Base-by-base conservation (phyloP, 1,139 yeast species). In the Eremothecium gossypii region DNA sequence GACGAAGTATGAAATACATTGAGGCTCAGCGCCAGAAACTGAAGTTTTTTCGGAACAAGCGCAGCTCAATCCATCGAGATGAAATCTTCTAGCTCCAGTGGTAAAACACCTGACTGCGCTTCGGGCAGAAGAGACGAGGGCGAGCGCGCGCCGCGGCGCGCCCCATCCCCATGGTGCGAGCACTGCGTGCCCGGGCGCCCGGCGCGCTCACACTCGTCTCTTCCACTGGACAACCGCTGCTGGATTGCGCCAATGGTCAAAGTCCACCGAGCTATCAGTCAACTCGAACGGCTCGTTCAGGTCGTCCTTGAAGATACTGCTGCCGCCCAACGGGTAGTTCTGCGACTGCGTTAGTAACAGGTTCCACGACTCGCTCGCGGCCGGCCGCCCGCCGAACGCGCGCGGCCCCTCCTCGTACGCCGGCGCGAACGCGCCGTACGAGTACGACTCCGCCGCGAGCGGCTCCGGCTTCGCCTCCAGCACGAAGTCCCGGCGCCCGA, bases 221-320 rank as follows among this genome's bases (percentile, higher is more conserved):
- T 41, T 30, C 39, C 44, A 41, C 33, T 35, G 39, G 28, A 33
- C 44, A 61, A 64, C 62, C 68, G 51, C 68, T 57, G 62, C 68
- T 64, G 68, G 68, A 64, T 64, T 63, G 62, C 68, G 67, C 68
- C 64, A 63, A 63, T 62, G 64, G 55, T 60, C 66, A 53, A 61
- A 58, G 44, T 51, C 65, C 50, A 52, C 53, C 43, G 57, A 52
- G 49, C 49, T 48, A 39, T 50, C 50, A 40, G 45, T 33, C 43
- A 43, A 31, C 40, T 41, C 45, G 9, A 40, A 29, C 29, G 44
- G 13, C 26, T 41, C 41, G 29, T n/a, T 34, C 3, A 34, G 4
- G 29, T 34, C 29, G 27, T 34, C 29, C 29, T 23, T 14, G 37
- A n/a, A 34, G n/a, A 10, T 20, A 23, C 27, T 34, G 17, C 8